Percentiles rank a stretch among this genome's conserved stretches.
phyloP scores from a whole-genome alignment of 441 rosid genomes.

The Metrosideros polymorpha region DNA sequence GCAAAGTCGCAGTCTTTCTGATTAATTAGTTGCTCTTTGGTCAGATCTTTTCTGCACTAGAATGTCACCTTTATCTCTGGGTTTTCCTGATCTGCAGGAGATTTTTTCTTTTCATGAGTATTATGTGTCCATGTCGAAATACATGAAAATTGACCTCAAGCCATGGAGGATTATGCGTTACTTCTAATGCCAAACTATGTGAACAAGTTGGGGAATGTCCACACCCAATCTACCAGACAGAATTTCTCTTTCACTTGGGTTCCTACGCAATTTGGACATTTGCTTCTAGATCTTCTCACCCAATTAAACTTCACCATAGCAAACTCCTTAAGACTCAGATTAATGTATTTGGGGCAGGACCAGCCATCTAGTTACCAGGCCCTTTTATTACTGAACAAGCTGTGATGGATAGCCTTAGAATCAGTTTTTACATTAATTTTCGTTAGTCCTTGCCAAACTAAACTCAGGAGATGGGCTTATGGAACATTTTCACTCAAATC shows the following conservation, averaged over 20 bases:
- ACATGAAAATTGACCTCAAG: not conserved
- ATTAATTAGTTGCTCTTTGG: not conserved
- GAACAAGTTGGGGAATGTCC: not conserved
- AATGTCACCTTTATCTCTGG: not conserved
- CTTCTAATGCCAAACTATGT: not conserved
- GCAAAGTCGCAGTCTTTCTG: not conserved
- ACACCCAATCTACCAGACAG: not conserved
- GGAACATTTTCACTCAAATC: not conserved
- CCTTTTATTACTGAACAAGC: not conserved
- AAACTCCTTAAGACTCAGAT: not conserved
- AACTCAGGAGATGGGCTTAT: not conserved
- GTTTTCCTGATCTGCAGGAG: not conserved
- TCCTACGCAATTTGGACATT: not conserved
- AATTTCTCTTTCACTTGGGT: not conserved
- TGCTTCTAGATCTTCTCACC: not conserved
- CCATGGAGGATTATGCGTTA: not conserved
- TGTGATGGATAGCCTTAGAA: not conserved
- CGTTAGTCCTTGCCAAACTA: not conserved
- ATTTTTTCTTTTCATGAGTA: not conserved
- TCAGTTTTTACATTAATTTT: not conserved
- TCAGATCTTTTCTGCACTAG: not conserved
- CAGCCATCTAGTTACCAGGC: not conserved
- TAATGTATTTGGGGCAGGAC: not conserved
- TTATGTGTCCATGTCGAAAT: not conserved
- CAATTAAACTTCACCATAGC: not conserved